Evolutionary conservation across 208 protist genomes (phyloP), one percentile per base, ranked within the genome.

Genomic region (Leishmania martiniquensis): DNA sequence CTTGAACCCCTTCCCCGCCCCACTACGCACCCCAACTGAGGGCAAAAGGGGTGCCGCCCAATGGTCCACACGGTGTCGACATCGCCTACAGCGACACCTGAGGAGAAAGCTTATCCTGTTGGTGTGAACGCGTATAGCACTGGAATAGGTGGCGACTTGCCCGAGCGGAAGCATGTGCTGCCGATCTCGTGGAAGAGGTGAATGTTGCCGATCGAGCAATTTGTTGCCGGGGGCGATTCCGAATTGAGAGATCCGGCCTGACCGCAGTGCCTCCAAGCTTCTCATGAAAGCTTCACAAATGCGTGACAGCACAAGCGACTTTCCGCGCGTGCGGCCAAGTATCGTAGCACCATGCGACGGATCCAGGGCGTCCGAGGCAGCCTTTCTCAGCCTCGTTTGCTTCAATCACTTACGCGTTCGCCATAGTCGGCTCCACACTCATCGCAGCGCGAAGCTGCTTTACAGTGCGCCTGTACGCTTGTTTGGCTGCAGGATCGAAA

Each of bases 381-480:
- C 62, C 34, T 0, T 44, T 60, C 71, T 65, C 39, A 4, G 0
- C 9, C 39, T n/a, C 44, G 65, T 52, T 45, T 9, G 20, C 59
- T 10, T 51, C 10, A 2, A 45, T 1, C n/a, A 44, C 25, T 17
- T 25, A 37, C 0, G 4, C 6, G 10, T 22, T 32, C 25, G 49
- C 45, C 25, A 4, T 44, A 32, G 54, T 10, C 34, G 29, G 68
- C 39, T 71, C 71, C 7, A 63, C 51, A 13, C 69, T 76, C 34
- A 88, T 75, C 22, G 68, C 55, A 20, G 76, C 57, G 0, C 59
- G 72, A 13, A 92, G 89, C 51, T 71, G 42, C 42, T 78, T 54
- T 44, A 83, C 81, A 22, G 86, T 90, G 20, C 78, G 75, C 22
- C 66, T 68, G 85, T 83, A 90, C 67, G 86, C 83, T 4, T 76